A percentile compares a stretch with the other conserved stretches of the same genome.
Evolutionary conservation across 1,284 basidiomycete genomes (phyloP).

Genomic region (Phlebopus sp.): DNA sequence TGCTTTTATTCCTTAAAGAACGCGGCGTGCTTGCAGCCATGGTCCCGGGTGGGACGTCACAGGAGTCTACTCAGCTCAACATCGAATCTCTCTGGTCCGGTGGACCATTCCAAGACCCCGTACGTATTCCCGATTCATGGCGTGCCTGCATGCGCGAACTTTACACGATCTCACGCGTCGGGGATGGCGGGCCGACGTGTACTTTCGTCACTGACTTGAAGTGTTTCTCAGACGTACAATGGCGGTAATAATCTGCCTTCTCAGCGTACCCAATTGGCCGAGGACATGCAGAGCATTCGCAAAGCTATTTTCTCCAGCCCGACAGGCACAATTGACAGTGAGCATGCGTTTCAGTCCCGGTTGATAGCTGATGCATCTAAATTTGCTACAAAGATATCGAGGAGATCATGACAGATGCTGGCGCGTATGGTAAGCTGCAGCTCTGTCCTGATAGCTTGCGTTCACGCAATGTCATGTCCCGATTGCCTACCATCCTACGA

Average conservation of each 20-base stretch:
- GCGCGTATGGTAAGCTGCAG: slow-evolving; percentile 54
- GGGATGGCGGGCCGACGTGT: neutral
- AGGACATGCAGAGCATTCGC: slow-evolving; percentile 52
- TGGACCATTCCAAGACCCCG: slow-evolving; percentile 66
- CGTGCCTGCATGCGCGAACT: no score
- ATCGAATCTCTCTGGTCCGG: slow-evolving; percentile 75
- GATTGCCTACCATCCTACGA: slow-evolving; percentile 1
- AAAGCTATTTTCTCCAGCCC: slow-evolving; percentile 55
- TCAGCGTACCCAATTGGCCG: slow-evolving; percentile 44
- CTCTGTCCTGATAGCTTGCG: neutral
- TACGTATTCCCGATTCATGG: slow-evolving; percentile 28
- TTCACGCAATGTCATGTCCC: neutral
- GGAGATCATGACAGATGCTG: slow-evolving; percentile 49
- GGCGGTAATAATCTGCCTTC: slow-evolving; percentile 61
- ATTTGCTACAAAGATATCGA: slow-evolving; percentile 46
- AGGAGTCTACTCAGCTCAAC: slow-evolving; percentile 65
- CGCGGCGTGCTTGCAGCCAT: slow-evolving; percentile 43
- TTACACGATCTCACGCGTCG: neutral
- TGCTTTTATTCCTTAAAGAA: neutral
- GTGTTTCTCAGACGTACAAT: slow-evolving; percentile 49
- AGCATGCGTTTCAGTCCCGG: slow-evolving; percentile 18
- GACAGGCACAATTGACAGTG: slow-evolving; percentile 59
- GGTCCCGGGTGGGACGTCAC: slow-evolving; percentile 57
- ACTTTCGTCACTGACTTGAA: neutral
- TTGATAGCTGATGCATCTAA: slow-evolving; percentile 1